These are phyloP conservation scores for Jamesozyma lodderae DNA, from an alignment of 805 yeast genomes.

Conservation along the genomic window DNA sequence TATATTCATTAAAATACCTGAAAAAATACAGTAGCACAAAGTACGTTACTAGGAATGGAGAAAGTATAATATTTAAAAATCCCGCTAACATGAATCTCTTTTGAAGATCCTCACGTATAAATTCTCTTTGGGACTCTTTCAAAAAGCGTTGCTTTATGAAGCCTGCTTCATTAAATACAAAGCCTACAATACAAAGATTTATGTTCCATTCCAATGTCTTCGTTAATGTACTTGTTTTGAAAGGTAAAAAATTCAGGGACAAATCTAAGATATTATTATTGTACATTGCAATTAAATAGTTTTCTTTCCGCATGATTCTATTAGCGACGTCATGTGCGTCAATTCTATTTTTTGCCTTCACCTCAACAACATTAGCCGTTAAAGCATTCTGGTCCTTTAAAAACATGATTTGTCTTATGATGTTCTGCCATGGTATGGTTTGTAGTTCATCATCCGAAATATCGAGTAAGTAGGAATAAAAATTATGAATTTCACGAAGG, in stretches of 20 bases:
- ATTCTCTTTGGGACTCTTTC: conserved; percentile 59
- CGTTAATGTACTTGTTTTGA: conserved; percentile 45
- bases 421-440: conserved; percentile 87
- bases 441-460: conserved; percentile 77
- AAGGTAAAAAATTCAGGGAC: conserved; percentile 45
- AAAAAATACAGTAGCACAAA: conserved; percentile 78
- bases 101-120: conserved; percentile 57
- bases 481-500: conserved; percentile 63
- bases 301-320: conserved; percentile 90
- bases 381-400: conserved; percentile 73
- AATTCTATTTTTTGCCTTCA: conserved; percentile 61
- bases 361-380: conserved; percentile 41
- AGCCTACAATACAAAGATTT: conserved; percentile 78
- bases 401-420: conserved; percentile 65
- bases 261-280: conserved; percentile 69
- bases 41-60: conserved; percentile 82
- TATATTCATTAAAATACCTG: conserved; percentile 86
- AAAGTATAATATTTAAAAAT: conserved; percentile 63
- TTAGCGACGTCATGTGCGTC: conserved; percentile 94
- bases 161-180: conserved; percentile 74
- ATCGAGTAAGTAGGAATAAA: conserved; percentile 62
- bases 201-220: conserved; percentile 92
- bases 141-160: conserved; percentile 65
- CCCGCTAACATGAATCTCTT: conserved; percentile 86
- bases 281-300: conserved; percentile 82